phyloP scores from a whole-genome alignment of 345 rosid species.

The Erysimum cheiranthoides region DNA sequence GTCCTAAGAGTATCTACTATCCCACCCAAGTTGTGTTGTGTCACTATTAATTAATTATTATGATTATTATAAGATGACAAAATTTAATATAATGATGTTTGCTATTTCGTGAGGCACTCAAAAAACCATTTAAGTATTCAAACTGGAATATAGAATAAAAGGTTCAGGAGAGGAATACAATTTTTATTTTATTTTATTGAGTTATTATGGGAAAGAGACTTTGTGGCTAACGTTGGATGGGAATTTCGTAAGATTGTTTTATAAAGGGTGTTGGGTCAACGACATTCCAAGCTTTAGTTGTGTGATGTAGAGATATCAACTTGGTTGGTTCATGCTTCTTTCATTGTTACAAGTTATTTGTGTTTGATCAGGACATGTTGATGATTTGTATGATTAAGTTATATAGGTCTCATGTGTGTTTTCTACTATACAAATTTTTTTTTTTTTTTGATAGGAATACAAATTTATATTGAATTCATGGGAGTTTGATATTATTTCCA shows the following conservation, averaged over 20 bases:
- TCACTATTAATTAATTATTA: conserved; percentile 31
- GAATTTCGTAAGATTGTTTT: conserved; percentile 10
- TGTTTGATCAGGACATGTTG: background rate
- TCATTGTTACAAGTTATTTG: conserved; percentile 21
- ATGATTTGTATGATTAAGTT: background rate
- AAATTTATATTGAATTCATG: background rate
- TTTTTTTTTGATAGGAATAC: too few relatives aligned
- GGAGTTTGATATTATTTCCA: background rate
- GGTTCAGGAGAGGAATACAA: conserved; percentile 28
- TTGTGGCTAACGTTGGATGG: conserved; percentile 36
- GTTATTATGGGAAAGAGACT: conserved; percentile 32
- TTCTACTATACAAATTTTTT: background rate
- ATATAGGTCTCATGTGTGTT: conserved; percentile 15
- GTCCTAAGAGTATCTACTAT: conserved; percentile 12
- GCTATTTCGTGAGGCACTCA: conserved; percentile 11
- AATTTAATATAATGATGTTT: conserved; percentile 17
- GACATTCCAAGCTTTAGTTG: conserved; percentile 42
- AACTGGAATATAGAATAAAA: conserved; percentile 8
- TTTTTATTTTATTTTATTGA: background rate
- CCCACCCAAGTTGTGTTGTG: conserved; percentile 40
- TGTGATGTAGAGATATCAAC: conserved; percentile 42
- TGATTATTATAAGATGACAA: conserved; percentile 26
- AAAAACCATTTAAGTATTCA: background rate
- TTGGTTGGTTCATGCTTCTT: conserved; percentile 43
- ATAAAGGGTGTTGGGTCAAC: conserved; percentile 41